A percentile compares a stretch with the other conserved stretches of the same genome.
Conservation (phyloP, 1,284 basidiomycete genomes). For the Trametes versicolor region DNA sequence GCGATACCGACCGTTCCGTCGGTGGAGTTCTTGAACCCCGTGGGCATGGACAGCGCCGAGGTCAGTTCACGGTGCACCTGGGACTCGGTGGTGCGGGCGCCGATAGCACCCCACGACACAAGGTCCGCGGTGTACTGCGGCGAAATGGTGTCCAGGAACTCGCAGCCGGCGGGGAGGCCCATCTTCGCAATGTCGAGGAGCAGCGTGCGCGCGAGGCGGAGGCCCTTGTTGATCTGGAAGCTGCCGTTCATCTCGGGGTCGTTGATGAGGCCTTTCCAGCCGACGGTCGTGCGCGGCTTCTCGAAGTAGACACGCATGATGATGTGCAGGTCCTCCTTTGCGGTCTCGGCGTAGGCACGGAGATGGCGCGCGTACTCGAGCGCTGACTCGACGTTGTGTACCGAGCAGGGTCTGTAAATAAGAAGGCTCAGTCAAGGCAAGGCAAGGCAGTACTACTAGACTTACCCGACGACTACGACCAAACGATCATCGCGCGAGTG, state of each 20-base stretch:
- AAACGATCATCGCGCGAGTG: constrained; percentile 90
- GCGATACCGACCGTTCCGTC: constrained; percentile 85
- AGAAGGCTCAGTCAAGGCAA: constrained; percentile 12
- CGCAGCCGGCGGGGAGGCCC: constrained; percentile 89
- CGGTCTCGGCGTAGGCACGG: constrained; percentile 81
- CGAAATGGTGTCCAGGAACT: constrained; percentile 89
- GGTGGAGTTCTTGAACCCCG: constrained; percentile 84
- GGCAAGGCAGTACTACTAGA: constrained; percentile 21
- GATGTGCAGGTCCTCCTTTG: constrained; percentile 91
- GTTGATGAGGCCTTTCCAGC: constrained; percentile 99
- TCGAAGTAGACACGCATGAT: constrained; percentile 98
- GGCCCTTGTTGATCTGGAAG: constrained; percentile 97
- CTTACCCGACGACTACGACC: constrained; percentile 87
- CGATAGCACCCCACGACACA: constrained; percentile 98
- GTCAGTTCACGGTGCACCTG: constrained; percentile 93
- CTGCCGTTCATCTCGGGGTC: constrained; percentile 87
- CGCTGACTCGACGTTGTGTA: constrained; percentile 89
- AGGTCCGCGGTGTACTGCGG: constrained; percentile 98
- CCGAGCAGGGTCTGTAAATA: constrained; percentile 84
- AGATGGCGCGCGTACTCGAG: constrained; percentile 87
- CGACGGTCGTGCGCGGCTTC: constrained; percentile 95
- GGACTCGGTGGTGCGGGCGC: constrained; percentile 95
- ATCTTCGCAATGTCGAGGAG: constrained; percentile 89
- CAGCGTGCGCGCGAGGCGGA: constrained; percentile 90
- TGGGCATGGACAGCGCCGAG: constrained; percentile 90